phyloP scores from a whole-genome alignment of 495 filamentous ascomycete species.

The Podospora pseudopauciseta region DNA sequence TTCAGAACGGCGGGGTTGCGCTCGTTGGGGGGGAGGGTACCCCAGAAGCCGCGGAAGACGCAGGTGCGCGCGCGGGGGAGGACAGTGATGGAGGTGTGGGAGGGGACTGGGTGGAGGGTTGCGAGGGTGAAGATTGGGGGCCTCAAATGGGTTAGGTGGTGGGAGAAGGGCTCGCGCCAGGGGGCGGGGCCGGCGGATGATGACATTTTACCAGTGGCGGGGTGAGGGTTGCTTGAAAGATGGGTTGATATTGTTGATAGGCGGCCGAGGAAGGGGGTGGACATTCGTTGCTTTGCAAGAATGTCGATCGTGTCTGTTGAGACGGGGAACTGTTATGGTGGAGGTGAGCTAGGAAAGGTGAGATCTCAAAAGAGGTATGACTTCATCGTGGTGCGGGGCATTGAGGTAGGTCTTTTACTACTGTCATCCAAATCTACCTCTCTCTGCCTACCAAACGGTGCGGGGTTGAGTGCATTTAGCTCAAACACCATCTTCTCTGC shows the following conservation, averaged over 20 bases:
- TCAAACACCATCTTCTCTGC: neutral
- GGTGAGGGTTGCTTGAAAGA: neutral
- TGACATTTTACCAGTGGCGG: conserved; percentile 10
- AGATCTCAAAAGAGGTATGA: neutral
- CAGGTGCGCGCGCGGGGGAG: conserved; percentile 49
- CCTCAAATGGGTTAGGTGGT: conserved; percentile 58
- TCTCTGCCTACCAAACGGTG: neutral
- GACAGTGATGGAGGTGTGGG: conserved; percentile 2
- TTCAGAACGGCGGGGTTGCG: conserved; percentile 63
- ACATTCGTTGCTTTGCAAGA: neutral
- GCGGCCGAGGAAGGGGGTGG: neutral
- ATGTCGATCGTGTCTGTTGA: neutral
- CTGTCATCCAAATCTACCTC: too few species aligned
- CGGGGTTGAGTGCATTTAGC: neutral
- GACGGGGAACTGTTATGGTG: neutral
- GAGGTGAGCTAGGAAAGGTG: neutral
- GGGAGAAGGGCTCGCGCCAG: conserved; percentile 66
- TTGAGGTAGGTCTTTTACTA: neutral
- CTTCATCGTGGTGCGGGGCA: neutral
- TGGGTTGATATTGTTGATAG: neutral
- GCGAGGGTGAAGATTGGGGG: conserved; percentile 68
- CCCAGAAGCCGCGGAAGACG: conserved; percentile 81
- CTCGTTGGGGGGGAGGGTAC: conserved; percentile 59
- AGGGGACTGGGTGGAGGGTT: conserved; percentile 52
- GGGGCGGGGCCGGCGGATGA: conserved; percentile 34